A percentile compares a stretch with the other conserved stretches of the same genome.
phyloP scores from a whole-genome alignment of 768 basidiomycete species.

The Pleurotus citrinopileatus region DNA sequence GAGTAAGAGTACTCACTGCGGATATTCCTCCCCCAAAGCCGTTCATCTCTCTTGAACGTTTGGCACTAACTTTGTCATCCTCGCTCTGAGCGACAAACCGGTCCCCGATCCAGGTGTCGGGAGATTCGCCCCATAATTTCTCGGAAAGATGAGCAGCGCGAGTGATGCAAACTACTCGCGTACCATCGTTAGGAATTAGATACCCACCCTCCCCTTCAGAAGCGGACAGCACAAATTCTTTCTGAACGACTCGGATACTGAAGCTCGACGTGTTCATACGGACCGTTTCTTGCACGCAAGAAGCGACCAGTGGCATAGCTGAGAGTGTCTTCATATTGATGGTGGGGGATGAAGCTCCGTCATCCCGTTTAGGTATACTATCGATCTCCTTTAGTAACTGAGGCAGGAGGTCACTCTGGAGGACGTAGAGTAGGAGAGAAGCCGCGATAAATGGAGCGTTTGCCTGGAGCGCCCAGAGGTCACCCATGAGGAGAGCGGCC shows the following conservation, averaged over 20 bases:
- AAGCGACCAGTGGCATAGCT: slow-evolving; percentile 1
- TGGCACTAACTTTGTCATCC: not conserved
- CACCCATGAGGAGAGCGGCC: slow-evolving; percentile 3
- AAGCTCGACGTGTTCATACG: slow-evolving; percentile 8
- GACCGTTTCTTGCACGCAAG: slow-evolving; percentile 9
- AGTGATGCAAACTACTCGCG: slow-evolving; percentile 1
- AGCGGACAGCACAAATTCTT: slow-evolving; percentile 1
- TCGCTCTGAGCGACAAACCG: slow-evolving; percentile 3
- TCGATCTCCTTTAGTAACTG: slow-evolving; percentile 11
- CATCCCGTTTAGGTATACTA: not conserved
- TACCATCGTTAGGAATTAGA: not conserved
- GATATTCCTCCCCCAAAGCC: slow-evolving; percentile 8
- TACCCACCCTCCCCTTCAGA: not conserved
- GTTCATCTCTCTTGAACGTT: slow-evolving; percentile 6
- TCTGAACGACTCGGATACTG: slow-evolving; percentile 8
- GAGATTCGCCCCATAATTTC: not conserved
- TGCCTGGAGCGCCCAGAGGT: slow-evolving; percentile 9
- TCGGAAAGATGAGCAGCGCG: slow-evolving; percentile 1
- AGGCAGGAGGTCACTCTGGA: not conserved
- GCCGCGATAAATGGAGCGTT: slow-evolving; percentile 7
- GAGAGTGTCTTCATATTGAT: not conserved
- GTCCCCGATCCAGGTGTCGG: slow-evolving; percentile 3
- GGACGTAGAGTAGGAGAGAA: slow-evolving; percentile 5
- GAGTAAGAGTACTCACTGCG: not conserved
- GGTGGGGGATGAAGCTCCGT: too few species aligned